phyloP scores from a whole-genome alignment of 345 rosid species.

The Aurinia saxatilis region DNA sequence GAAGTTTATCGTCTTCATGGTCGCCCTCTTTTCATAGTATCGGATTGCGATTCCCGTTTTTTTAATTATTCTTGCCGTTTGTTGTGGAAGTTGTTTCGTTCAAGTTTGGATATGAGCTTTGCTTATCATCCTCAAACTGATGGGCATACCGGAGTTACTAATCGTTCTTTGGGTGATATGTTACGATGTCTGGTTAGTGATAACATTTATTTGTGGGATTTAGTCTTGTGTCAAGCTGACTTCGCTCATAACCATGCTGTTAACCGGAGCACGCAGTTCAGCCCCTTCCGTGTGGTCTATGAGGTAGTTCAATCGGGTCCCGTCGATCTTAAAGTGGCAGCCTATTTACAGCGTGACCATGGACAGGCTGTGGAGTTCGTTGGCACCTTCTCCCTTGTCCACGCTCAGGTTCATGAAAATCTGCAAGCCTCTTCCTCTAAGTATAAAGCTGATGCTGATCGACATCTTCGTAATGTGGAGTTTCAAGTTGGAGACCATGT shows the following conservation, averaged over 20 bases:
- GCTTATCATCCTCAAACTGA: not conserved
- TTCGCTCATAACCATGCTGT: not conserved
- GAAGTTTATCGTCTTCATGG: not conserved
- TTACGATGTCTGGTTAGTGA: not conserved
- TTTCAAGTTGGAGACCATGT: no score
- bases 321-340: not conserved
- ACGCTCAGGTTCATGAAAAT: not conserved
- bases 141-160: not conserved
- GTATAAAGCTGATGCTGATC: not conserved
- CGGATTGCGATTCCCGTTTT: not conserved
- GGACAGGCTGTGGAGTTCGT: not conserved
- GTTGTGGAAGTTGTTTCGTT: not conserved
- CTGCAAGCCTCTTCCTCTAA: not conserved
- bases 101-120: not conserved
- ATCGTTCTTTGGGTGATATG: not conserved
- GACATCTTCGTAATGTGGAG: no score
- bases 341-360: accelerated
- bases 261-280: accelerated
- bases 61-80: not conserved
- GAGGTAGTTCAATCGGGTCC: not conserved
- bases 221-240: not conserved
- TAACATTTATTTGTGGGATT: not conserved
- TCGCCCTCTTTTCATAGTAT: not conserved
- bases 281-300: not conserved
- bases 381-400: not conserved